Evolutionary conservation across 495 filamentous ascomycete species (phyloP).

Genomic region (Pyrenula massariospora): DNA sequence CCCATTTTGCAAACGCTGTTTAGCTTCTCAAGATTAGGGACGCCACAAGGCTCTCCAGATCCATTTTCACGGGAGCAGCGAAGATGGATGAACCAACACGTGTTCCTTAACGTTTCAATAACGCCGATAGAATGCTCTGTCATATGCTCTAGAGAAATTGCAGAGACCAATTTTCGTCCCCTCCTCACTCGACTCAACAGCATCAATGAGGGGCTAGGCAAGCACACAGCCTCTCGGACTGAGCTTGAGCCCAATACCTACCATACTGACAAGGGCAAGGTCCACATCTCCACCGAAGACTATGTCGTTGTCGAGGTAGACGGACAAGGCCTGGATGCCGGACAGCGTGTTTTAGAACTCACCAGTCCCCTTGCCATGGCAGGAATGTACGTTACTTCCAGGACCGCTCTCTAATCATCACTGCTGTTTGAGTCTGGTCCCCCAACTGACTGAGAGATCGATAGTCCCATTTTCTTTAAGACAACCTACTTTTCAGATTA

Average conservation of each 20-base stretch:
- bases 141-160: slow-evolving; percentile 67
- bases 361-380: slow-evolving; percentile 86
- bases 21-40: slow-evolving; percentile 32
- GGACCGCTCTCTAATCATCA: too few species aligned
- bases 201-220: slow-evolving; percentile 5
- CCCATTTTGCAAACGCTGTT: slow-evolving; percentile 78
- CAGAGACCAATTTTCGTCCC: slow-evolving; percentile 62
- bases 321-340: slow-evolving; percentile 79
- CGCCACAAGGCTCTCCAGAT: slow-evolving; percentile 17
- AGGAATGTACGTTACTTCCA: slow-evolving; percentile 56
- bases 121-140: slow-evolving; percentile 90
- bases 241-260: not conserved
- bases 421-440: too few species aligned
- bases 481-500: slow-evolving; percentile 98
- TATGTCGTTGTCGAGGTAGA: slow-evolving; percentile 83
- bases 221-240: not conserved
- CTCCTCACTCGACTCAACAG: slow-evolving; percentile 38
- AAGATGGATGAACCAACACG: slow-evolving; percentile 44
- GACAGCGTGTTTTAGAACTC: slow-evolving; percentile 84
- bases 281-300: slow-evolving; percentile 68
- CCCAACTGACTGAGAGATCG: not conserved
- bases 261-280: slow-evolving; percentile 27
- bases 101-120: slow-evolving; percentile 86
- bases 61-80: slow-evolving; percentile 14
- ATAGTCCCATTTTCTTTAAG: slow-evolving; percentile 89